Evolutionary conservation across 2,329 filamentous ascomycete genomes (phyloP).

Genomic region (Drechslerella dactyloides): DNA sequence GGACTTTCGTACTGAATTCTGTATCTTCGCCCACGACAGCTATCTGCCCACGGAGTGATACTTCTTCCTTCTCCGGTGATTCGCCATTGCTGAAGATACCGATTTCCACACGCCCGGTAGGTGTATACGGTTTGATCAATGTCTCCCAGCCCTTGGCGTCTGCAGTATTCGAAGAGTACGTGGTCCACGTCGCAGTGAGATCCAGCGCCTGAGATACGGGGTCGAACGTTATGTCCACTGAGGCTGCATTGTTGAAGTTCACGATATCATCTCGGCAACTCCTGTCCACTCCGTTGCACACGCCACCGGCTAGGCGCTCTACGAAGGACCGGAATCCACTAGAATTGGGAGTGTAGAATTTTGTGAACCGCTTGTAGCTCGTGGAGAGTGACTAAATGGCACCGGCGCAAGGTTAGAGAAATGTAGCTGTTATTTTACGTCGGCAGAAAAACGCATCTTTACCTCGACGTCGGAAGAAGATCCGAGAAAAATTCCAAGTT

Average conservation of each 20-base stretch:
- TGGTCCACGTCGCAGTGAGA: slow-evolving; percentile 45
- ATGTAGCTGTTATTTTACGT: too few relatives aligned
- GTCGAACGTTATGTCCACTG: slow-evolving; percentile 53
- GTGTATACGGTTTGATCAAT: slow-evolving; percentile 18
- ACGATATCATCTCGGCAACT: slow-evolving; percentile 36
- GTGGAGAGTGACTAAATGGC: slow-evolving; percentile 13
- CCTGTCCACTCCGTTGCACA: slow-evolving; percentile 27
- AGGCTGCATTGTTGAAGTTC: slow-evolving; percentile 49
- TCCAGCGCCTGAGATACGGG: slow-evolving; percentile 51
- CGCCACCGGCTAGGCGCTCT: slow-evolving; percentile 18
- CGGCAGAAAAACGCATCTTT: background rate
- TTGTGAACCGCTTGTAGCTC: slow-evolving; percentile 15
- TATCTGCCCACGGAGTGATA: slow-evolving; percentile 52
- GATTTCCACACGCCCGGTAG: slow-evolving; percentile 45
- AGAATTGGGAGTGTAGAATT: slow-evolving; percentile 25
- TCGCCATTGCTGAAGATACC: slow-evolving; percentile 51
- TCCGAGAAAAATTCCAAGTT: slow-evolving; percentile 27
- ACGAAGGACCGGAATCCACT: slow-evolving; percentile 11
- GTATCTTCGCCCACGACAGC: slow-evolving; percentile 50
- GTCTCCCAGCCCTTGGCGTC: slow-evolving; percentile 35
- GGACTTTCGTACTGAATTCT: slow-evolving; percentile 47
- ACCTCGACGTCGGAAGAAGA: slow-evolving; percentile 32
- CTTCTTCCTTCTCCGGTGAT: slow-evolving; percentile 43
- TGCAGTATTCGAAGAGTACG: slow-evolving; percentile 36
- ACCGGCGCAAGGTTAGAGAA: too few relatives aligned